Evolutionary conservation across 2,329 filamentous ascomycete genomes (phyloP), one percentile per base, ranked within the genome.

Genomic region (Fusarium sp.): DNA sequence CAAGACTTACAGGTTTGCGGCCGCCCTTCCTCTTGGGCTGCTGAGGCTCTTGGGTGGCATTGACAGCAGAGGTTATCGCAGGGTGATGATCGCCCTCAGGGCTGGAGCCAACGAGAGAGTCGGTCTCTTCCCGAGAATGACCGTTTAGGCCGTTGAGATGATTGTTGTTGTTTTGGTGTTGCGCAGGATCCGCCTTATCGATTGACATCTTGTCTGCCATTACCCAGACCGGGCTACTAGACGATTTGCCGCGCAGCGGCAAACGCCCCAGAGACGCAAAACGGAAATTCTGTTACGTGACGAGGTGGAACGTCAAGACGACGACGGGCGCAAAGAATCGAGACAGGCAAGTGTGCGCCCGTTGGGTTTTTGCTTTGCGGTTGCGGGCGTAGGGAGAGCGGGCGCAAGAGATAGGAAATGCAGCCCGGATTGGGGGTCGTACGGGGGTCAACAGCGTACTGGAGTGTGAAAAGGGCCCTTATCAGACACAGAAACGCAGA

Each of bases 11-110:
- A 81, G 96, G 96, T 87, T 98, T 99, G 81, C 96, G 92, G 71
- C 96, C 96, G 80, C 96, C 96, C 87, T 99, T 99, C 81, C 96
- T 91, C 88, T 99, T 99, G 81, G 95, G 95, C 72, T 90, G 90
- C 80, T 89, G 89, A 76, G 82, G 83, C 78, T 90, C 89, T 75
- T 87, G 87, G 71, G 78, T 80, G 66, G 78, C 78, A 73, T 79
- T 81, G 74, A 79, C 78, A 59, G 79, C 79, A 63, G 76, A 75
- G 56, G 70, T 77, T 73, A 77, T 78, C 64, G 82, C 79, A 63
- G 82, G 73, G 64, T 78, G 79, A 51, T 83, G 82, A 60, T 91
- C 90, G 77, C 86, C 84, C 71, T 92, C 90, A 24, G 88, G 88
- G 72, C 88, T 90, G 49, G 90, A 91, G 73, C 85, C 88, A 79